Evolutionary conservation across 1,284 basidiomycete genomes (phyloP).

Genomic region (Marasmius tenuissimus): DNA sequence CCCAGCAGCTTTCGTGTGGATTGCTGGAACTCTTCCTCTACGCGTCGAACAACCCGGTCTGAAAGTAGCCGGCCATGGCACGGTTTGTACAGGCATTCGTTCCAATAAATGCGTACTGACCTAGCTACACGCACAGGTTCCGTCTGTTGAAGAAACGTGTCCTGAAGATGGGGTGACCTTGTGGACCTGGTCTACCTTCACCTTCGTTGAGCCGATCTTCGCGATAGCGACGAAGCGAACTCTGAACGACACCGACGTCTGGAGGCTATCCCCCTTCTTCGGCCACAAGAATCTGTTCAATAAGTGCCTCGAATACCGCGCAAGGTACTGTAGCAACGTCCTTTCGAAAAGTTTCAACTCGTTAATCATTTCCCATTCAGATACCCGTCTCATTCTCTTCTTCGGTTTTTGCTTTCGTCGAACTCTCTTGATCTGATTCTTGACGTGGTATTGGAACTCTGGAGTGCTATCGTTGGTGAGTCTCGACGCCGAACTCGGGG

Average conservation of each 20-base stretch:
- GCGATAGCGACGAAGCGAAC: conserved; percentile 53
- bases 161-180: conserved; percentile 78
- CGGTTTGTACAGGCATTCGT: conserved; percentile 34
- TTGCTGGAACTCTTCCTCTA: conserved; percentile 56
- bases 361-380: conserved; percentile 25
- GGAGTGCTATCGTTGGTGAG: conserved; percentile 61
- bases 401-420: conserved; percentile 66
- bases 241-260: conserved; percentile 70
- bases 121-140: conserved; percentile 34
- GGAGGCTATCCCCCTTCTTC: conserved; percentile 70
- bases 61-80: conserved; percentile 46
- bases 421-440: conserved; percentile 75
- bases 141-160: conserved; percentile 49
- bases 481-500: conserved; percentile 18
- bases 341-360: not conserved
- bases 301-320: conserved; percentile 55
- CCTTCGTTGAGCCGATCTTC: conserved; percentile 75
- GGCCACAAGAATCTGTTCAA: conserved; percentile 70
- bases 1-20: conserved; percentile 40
- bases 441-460: conserved; percentile 54
- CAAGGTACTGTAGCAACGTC: conserved; percentile 30
- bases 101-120: not conserved
- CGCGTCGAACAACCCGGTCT: conserved; percentile 39
- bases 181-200: conserved; percentile 78
- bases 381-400: conserved; percentile 52